Percentiles rank a stretch among this genome's conserved stretches.
These are phyloP conservation scores for Pestalotiopsis sp. DNA, from an alignment of 2,329 filamentous ascomycete genomes.

Conservation along the genomic window DNA sequence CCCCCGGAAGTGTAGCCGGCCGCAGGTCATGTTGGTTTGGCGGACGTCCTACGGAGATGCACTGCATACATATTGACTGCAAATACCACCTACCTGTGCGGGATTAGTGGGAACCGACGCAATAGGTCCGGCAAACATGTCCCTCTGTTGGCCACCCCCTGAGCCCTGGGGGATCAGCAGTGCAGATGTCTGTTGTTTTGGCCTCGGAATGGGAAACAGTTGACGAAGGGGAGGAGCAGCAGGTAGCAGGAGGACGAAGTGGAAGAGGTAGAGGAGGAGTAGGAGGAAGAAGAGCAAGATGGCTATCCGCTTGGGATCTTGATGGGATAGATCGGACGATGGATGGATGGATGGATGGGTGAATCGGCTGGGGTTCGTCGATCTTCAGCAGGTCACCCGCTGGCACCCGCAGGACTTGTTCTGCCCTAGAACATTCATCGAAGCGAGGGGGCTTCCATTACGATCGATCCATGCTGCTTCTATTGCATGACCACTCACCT, in stretches of 20 bases:
- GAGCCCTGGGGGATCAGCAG: too few species aligned
- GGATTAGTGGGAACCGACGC: not conserved
- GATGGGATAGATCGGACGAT: not conserved
- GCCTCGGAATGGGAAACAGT: too few species aligned
- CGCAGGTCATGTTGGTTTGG: not conserved
- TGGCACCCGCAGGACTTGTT: not conserved
- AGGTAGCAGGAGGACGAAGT: too few species aligned
- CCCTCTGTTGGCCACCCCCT: not conserved
- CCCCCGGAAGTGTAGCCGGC: not conserved
- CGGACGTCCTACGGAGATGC: not conserved
- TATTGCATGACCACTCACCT: not conserved
- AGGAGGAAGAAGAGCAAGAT: too few species aligned
- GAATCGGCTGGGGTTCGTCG: not conserved
- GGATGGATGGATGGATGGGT: not conserved
- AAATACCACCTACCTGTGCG: not conserved
- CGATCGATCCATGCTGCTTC: not conserved
- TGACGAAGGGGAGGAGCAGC: too few species aligned
- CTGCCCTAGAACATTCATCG: not conserved
- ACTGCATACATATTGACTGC: not conserved
- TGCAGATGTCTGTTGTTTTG: too few species aligned
- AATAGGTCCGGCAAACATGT: not conserved
- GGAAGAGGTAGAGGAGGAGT: too few species aligned
- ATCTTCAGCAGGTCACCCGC: slow-evolving; percentile 4
- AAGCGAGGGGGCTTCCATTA: not conserved
- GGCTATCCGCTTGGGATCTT: not conserved